Evolutionary conservation across 257 asterid genomes (phyloP).

Genomic region (Solanum phureja): DNA sequence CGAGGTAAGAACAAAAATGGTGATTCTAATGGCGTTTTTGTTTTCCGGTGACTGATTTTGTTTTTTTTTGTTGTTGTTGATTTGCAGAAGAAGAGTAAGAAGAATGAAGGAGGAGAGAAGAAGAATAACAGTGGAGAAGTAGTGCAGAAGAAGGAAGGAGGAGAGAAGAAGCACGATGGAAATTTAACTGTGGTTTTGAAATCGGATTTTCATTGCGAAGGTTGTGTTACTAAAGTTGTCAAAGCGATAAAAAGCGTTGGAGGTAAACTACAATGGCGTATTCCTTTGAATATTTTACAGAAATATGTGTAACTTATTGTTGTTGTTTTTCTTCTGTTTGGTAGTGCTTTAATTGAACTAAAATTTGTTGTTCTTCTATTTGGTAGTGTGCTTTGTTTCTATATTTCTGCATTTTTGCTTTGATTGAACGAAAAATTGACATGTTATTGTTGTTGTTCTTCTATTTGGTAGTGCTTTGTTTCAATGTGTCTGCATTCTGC

Average conservation of each 20-base stretch:
- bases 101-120: constrained; percentile 11
- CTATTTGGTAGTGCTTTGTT: not conserved
- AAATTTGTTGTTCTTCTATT: not conserved
- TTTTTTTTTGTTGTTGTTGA: not conserved
- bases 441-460: not conserved
- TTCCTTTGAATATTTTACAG: not conserved
- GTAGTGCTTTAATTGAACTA: not conserved
- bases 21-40: not conserved
- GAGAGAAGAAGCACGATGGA: not conserved
- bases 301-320: not conserved
- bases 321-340: not conserved
- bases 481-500: not conserved
- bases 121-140: constrained; percentile 7
- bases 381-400: not conserved
- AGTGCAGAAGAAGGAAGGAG: not conserved
- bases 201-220: constrained; percentile 75
- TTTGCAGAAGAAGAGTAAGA: constrained; percentile 18
- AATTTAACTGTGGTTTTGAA: constrained; percentile 42
- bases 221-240: constrained; percentile 59
- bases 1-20: not conserved
- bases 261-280: constrained; percentile 22
- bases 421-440: not conserved
- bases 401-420: not conserved
- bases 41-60: not conserved
- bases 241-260: constrained; percentile 42